These are phyloP conservation scores for Fusarium albosuccineum DNA, from an alignment of 2,329 filamentous ascomycete genomes.

Conservation along the genomic window DNA sequence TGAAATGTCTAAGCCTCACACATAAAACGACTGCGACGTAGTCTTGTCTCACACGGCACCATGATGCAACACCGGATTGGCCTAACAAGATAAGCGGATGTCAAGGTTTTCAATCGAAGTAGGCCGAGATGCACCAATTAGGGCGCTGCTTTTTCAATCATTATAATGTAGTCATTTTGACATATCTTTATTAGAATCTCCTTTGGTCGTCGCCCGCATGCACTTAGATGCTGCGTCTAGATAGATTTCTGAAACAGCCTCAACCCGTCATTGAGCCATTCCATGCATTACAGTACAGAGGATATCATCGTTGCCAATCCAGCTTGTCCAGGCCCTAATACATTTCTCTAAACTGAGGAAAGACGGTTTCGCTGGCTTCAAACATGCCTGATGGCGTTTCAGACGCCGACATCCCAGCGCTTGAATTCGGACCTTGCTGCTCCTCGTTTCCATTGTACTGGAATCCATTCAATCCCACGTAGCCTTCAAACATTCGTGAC, in stretches of 20 bases:
- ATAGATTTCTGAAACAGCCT: not conserved
- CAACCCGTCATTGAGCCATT: not conserved
- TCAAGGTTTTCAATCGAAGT: not conserved
- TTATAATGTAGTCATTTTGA: no score
- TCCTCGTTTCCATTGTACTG: conserved; percentile 48
- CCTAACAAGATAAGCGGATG: not conserved
- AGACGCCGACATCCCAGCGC: conserved; percentile 41
- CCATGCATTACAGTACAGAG: conserved; percentile 1
- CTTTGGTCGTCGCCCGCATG: not conserved
- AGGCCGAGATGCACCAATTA: not conserved
- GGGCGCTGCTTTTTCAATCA: no score
- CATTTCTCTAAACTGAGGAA: conserved; percentile 55
- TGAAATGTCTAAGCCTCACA: conserved; percentile 22
- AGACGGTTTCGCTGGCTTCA: conserved; percentile 51
- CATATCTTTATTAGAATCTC: not conserved
- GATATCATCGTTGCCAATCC: conserved; percentile 16
- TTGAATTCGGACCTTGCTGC: conserved; percentile 41
- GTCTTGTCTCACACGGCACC: not conserved
- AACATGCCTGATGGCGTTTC: conserved; percentile 43
- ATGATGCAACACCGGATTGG: conserved; percentile 31
- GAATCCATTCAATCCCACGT: conserved; percentile 53
- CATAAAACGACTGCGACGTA: not conserved
- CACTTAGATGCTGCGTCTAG: not conserved
- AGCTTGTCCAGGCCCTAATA: conserved; percentile 42
- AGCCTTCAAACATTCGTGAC: conserved; percentile 60